phyloP scores from a whole-genome alignment of 78 protist genomes.

The Bigelowiella natans region DNA sequence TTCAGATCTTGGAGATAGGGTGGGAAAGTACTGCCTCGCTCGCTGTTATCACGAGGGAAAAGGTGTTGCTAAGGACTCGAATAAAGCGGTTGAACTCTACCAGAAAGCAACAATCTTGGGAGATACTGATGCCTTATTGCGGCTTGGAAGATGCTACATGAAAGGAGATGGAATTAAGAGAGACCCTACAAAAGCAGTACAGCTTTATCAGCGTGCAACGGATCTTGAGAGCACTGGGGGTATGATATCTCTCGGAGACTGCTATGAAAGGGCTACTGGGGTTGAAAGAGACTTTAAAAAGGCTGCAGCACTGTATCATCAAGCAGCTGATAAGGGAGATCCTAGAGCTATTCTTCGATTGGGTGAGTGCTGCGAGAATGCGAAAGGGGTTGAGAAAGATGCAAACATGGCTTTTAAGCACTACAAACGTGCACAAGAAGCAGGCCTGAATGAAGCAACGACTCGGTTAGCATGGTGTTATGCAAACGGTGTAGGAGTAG shows the following conservation, averaged over 20 bases:
- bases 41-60: background rate
- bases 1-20: background rate
- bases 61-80: background rate
- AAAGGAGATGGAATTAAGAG: background rate
- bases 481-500: background rate
- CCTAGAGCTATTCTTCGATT: background rate
- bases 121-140: background rate
- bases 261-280: background rate
- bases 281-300: background rate
- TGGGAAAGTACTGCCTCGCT: background rate
- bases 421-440: background rate
- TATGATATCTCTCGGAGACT: background rate
- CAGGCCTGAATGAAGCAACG: background rate
- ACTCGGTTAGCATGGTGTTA: background rate
- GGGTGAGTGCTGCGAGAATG: background rate
- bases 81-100: background rate
- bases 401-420: background rate
- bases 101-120: background rate
- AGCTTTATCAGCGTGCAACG: background rate
- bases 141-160: background rate
- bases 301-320: background rate
- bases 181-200: background rate
- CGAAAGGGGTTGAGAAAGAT: background rate
- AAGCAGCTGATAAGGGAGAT: background rate
- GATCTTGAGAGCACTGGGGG: background rate